phyloP scores from a whole-genome alignment of 2,329 filamentous ascomycete species.

The Clarireedia hainanense region DNA sequence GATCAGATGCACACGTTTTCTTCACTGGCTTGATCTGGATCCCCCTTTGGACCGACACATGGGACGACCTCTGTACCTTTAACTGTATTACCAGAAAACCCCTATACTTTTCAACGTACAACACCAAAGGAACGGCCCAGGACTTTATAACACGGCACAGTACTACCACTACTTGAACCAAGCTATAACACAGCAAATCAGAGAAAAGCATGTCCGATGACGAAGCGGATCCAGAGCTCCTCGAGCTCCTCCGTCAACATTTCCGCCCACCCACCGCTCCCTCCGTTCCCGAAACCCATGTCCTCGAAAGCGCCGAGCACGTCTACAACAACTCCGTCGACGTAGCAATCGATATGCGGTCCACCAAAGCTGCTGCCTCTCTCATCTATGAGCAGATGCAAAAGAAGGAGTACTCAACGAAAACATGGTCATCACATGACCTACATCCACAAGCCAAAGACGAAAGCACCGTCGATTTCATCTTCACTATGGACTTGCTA shows the following conservation, averaged over 20 bases:
- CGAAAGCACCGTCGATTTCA: conserved; percentile 76
- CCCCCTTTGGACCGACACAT: not conserved
- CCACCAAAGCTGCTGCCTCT: conserved; percentile 74
- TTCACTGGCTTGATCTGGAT: not conserved
- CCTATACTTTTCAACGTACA: not conserved
- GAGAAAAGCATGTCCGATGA: conserved; percentile 69
- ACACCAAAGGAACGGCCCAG: not conserved
- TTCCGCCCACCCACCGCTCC: conserved; percentile 51
- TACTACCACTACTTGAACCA: not conserved
- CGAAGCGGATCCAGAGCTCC: conserved; percentile 79
- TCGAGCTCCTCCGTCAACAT: conserved; percentile 77
- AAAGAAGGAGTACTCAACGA: conserved; percentile 71
- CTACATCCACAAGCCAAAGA: conserved; percentile 81
- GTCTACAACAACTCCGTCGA: conserved; percentile 92
- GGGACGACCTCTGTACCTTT: not conserved
- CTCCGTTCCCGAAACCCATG: conserved; percentile 65
- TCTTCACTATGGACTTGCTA: conserved; percentile 93
- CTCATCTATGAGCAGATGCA: conserved; percentile 77
- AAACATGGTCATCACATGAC: conserved; percentile 81
- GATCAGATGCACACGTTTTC: not conserved
- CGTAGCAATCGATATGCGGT: conserved; percentile 76
- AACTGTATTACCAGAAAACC: not conserved
- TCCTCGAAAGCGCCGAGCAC: conserved; percentile 74
- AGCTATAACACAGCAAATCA: too few relatives aligned
- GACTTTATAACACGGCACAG: not conserved